Base-by-base conservation (phyloP, 139 green algal species). In the Chlamydomonas incerta region DNA sequence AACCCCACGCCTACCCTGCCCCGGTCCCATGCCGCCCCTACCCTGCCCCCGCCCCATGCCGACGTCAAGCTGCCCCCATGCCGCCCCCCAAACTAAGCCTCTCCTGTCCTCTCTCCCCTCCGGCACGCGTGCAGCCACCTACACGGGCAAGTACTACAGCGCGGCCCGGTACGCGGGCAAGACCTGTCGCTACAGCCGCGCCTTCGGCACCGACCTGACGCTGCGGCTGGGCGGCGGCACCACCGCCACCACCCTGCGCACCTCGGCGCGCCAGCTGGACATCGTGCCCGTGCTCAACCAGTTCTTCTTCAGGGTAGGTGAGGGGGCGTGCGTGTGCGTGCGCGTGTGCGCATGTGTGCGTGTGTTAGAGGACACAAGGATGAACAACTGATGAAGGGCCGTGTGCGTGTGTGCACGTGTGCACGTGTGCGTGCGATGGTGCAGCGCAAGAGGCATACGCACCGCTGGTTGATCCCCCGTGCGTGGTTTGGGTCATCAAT, bases 221-320 rank as follows among this genome's bases (percentile, higher is more conserved):
- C 58, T 52, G 33, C 72, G 17, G 14, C 14, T 55, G 14, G 77
- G 63, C 4, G 77, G 77, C 20, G 77, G 77, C 63, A 66, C 20
- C 17, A 57, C 33, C 77, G 52, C 35, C 77, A 74, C 60, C 77
- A 83, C 77, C 15, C 74, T 83, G 10, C 26, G 80, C 33, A 33
- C 23, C 21, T 86, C 80, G 1, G 52, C 80, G 0, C 68, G 68
- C 0, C 68, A 79, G 55, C 50, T 79, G 34, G 67, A 80, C 47
- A 79, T 86, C 24, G 33, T 72, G 14, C 80, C 80, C 26, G 67
- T 86, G 15, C 80, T 86, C 5, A 86, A 86, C 50, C 80, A 86
- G 80, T 86, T 80, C 80, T 80, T 77, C 68, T 26, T 86, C 15
- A 20, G 68, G 67, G 80, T 86, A 31, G 29, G 60, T 18, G 50